Evolutionary conservation across 73 alveolate genomes (phyloP).

Genomic region (Blepharisma japonicum): DNA sequence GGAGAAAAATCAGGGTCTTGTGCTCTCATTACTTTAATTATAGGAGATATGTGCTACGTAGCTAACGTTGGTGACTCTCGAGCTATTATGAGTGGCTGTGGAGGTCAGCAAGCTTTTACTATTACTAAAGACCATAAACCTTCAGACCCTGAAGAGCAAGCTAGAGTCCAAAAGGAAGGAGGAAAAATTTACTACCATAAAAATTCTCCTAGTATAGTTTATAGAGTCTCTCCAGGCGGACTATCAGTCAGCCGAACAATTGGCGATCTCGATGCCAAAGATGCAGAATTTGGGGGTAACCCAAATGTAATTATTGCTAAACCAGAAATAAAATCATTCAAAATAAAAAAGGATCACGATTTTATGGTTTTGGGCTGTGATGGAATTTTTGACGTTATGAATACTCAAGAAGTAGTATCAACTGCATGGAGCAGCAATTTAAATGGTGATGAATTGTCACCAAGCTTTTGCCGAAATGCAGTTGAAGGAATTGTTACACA

Average conservation of each 20-base stretch:
- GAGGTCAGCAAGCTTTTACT: background rate
- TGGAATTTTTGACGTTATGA: slow-evolving; percentile 47
- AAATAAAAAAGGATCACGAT: background rate
- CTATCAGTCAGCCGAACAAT: background rate
- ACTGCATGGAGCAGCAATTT: too few relatives aligned
- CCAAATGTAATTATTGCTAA: background rate
- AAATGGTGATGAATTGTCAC: too few relatives aligned
- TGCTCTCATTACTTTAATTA: slow-evolving; percentile 66
- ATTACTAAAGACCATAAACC: slow-evolving; percentile 19
- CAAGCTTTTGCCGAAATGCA: slow-evolving; percentile 23
- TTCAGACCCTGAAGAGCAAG: slow-evolving; percentile 25
- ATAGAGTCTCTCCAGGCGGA: background rate
- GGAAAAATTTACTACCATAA: background rate
- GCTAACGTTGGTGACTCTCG: slow-evolving; percentile 23
- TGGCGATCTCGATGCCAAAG: background rate
- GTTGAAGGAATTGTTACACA: slow-evolving; percentile 82
- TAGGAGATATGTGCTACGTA: slow-evolving; percentile 45
- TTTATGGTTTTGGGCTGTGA: slow-evolving; percentile 38
- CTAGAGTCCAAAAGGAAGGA: background rate
- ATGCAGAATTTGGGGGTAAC: background rate
- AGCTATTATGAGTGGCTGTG: background rate
- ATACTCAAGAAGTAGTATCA: slow-evolving; percentile 11
- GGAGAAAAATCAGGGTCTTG: slow-evolving; percentile 77
- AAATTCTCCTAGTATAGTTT: background rate
- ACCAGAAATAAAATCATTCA: background rate